A percentile compares a stretch with the other conserved stretches of the same genome.
phyloP scores from a whole-genome alignment of 768 basidiomycete genomes.

The Hypholoma sublateritium region DNA sequence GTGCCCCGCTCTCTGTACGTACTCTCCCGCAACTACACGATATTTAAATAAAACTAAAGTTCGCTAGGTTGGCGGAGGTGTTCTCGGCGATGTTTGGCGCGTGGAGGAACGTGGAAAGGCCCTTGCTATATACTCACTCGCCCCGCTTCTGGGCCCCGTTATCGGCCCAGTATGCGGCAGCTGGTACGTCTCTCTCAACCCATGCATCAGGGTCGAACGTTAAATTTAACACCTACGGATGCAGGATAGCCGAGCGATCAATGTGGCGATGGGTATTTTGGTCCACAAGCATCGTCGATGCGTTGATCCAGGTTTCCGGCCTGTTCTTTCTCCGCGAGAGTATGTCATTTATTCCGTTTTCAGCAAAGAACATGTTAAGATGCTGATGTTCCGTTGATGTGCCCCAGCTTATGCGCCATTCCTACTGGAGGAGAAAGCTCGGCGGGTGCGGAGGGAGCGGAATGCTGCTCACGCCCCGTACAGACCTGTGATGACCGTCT shows the following conservation, averaged over 20 bases:
- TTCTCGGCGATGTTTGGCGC: slow-evolving; percentile 59
- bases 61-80: slow-evolving; percentile 57
- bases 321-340: slow-evolving; percentile 64
- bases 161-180: slow-evolving; percentile 63
- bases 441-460: slow-evolving; percentile 39
- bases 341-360: slow-evolving; percentile 25
- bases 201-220: neutral
- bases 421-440: slow-evolving; percentile 52
- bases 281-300: slow-evolving; percentile 61
- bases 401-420: slow-evolving; percentile 43
- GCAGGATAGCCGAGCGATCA: slow-evolving; percentile 54
- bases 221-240: neutral
- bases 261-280: slow-evolving; percentile 82
- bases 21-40: neutral
- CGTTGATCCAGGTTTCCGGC: slow-evolving; percentile 52
- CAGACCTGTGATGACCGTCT: slow-evolving; percentile 46
- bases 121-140: slow-evolving; percentile 63
- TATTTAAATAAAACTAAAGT: neutral
- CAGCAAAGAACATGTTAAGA: neutral
- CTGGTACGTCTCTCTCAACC: slow-evolving; percentile 34
- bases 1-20: slow-evolving; percentile 63
- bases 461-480: slow-evolving; percentile 45
- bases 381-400: slow-evolving; percentile 21
- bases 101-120: slow-evolving; percentile 65
- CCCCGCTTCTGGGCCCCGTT: slow-evolving; percentile 65